Conservation (phyloP, 2,329 filamentous ascomycete genomes). For the Trichoderma arundinaceum region DNA sequence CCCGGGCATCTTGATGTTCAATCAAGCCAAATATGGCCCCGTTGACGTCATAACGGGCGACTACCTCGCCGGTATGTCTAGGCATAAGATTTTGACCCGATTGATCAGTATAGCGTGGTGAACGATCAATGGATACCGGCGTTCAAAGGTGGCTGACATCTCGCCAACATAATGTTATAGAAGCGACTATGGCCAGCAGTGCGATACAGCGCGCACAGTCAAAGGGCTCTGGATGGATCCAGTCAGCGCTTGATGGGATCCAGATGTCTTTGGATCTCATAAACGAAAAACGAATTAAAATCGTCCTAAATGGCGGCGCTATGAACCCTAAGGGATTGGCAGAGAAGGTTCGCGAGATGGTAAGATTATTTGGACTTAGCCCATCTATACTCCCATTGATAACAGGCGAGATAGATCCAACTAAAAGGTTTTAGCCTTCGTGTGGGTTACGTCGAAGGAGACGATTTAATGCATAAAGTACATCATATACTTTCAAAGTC, state of each 20-base stretch:
- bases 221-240: background rate
- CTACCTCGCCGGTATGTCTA: slow-evolving; percentile 51
- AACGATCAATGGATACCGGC: background rate
- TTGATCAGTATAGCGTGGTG: no score
- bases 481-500: slow-evolving; percentile 23
- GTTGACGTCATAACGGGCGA: slow-evolving; percentile 60
- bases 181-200: slow-evolving; percentile 40
- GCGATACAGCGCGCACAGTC: slow-evolving; percentile 29
- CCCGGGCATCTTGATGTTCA: slow-evolving; percentile 39
- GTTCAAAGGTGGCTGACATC: background rate
- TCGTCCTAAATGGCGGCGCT: slow-evolving; percentile 63
- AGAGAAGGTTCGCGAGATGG: slow-evolving; percentile 38
- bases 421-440: slow-evolving; percentile 41
- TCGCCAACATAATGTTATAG: slow-evolving; percentile 25
- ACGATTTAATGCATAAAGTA: slow-evolving; percentile 42
- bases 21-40: slow-evolving; percentile 40
- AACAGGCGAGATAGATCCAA: slow-evolving; percentile 33
- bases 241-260: slow-evolving; percentile 37
- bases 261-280: slow-evolving; percentile 43
- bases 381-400: background rate
- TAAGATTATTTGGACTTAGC: background rate
- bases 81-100: background rate
- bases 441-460: slow-evolving; percentile 48
- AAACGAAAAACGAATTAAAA: slow-evolving; percentile 55
- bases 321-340: slow-evolving; percentile 60